Evolutionary conservation across 2,329 filamentous ascomycete species (phyloP).

Genomic region (Stagonosporopsis vannaccii): DNA sequence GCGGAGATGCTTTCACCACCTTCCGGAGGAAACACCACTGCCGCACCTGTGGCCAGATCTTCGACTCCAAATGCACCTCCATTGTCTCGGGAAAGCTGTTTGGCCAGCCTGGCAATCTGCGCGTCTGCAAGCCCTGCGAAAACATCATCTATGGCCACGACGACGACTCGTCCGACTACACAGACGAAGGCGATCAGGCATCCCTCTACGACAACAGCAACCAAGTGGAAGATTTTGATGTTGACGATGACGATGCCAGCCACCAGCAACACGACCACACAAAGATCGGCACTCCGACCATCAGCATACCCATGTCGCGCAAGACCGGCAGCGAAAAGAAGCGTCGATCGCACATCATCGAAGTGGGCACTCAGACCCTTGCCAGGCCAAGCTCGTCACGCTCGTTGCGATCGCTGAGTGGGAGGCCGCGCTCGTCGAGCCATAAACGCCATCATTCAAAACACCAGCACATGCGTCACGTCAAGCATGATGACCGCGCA

Average conservation of each 20-base stretch:
- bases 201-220: conserved; percentile 60
- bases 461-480: conserved; percentile 79
- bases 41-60: conserved; percentile 94
- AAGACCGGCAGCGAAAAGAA: conserved; percentile 77
- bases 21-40: conserved; percentile 98
- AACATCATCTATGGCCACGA: conserved; percentile 89
- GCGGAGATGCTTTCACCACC: conserved; percentile 87
- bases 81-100: conserved; percentile 89
- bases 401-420: conserved; percentile 77
- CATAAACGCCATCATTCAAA: conserved; percentile 90
- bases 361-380: conserved; percentile 78
- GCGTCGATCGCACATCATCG: conserved; percentile 84
- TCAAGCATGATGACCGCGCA: conserved; percentile 82
- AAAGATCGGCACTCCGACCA: conserved; percentile 63
- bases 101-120: conserved; percentile 81
- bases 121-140: conserved; percentile 93
- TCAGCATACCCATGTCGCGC: conserved; percentile 70
- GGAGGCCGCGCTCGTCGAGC: conserved; percentile 75
- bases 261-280: conserved; percentile 49
- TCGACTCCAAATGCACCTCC: conserved; percentile 93
- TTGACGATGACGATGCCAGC: conserved; percentile 33
- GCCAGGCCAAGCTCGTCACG: conserved; percentile 93
- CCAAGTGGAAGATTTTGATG: conserved; percentile 27
- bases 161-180: conserved; percentile 91
- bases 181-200: conserved; percentile 73